A percentile compares a stretch with the other conserved stretches of the same genome.
Conservation (phyloP, 1,284 basidiomycete species). For the Limonomyces culmigenus region DNA sequence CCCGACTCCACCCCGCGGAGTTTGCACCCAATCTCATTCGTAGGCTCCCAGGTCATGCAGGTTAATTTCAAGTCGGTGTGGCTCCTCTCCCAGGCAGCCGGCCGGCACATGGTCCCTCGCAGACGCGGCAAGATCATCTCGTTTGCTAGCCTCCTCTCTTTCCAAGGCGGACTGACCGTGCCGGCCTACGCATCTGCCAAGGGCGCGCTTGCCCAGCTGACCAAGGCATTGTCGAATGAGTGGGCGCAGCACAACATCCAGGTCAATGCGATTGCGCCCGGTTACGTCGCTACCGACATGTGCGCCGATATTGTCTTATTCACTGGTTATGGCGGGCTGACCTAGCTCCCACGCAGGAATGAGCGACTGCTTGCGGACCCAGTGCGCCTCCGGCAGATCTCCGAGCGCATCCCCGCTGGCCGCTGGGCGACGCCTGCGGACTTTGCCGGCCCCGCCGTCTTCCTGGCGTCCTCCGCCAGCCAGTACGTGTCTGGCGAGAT, state of each 20-base stretch:
- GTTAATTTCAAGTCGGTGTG: constrained; percentile 69
- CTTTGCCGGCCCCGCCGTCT: constrained; percentile 85
- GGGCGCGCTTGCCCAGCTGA: constrained; percentile 72
- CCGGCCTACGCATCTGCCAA: constrained; percentile 90
- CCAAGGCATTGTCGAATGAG: constrained; percentile 62
- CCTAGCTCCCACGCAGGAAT: constrained; percentile 36
- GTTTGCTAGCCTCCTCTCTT: constrained; percentile 63
- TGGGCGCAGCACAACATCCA: constrained; percentile 76
- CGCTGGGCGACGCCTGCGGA: constrained; percentile 82
- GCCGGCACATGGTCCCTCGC: constrained; percentile 62
- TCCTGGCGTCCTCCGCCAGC: constrained; percentile 73
- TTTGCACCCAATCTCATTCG: neutral
- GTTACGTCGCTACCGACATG: constrained; percentile 88
- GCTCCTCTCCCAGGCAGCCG: constrained; percentile 62
- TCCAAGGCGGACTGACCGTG: constrained; percentile 67
- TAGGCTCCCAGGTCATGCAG: constrained; percentile 38
- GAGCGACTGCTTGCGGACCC: constrained; percentile 63
- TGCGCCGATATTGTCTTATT: constrained; percentile 19
- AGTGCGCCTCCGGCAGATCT: constrained; percentile 69
- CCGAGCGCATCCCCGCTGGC: constrained; percentile 83
- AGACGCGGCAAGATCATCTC: constrained; percentile 72
- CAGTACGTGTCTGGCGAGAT: constrained; percentile 87
- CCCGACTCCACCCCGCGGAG: no score
- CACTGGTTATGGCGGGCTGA: neutral
- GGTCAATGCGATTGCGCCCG: constrained; percentile 83